Base-by-base conservation (phyloP, 768 basidiomycete genomes). In the Polyporus arcularius region DNA sequence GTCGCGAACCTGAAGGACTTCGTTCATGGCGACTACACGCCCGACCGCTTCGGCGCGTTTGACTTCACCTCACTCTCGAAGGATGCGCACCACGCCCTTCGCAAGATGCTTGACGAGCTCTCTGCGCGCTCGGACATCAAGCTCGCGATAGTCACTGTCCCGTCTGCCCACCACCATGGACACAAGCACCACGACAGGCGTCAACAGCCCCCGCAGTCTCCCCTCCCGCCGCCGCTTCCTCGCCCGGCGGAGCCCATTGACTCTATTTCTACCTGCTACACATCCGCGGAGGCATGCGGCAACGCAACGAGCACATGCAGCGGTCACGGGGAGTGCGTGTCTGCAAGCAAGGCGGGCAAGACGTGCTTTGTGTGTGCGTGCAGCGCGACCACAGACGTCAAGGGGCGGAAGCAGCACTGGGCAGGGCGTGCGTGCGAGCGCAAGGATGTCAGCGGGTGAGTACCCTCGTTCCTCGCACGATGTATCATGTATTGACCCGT, bases 381-480 rank as follows among this genome's bases (percentile, higher is more conserved):
- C 62, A 55, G 62, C 1, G 76, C 73, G 30, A 87, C 84, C 10
- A 81, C 80, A 49, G 75, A 81, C 57, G 79, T 79, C 10, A 72
- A 77, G 28, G 81, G 85, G n/a, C 80, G 85, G 70, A 84, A 80
- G 4, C 82, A 86, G 62, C 74, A 72, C 35, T 94, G 92, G 92
- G 91, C 82, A 1, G 92, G 92, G 4, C 80, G 82, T 54, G 82
- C 78, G 63, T 94, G 92, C 65, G 85, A 93, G 77, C 82, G 86
- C 64, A 86, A 85, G 73, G 92, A 94, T 68, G 75, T 94, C 50
- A 92, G 89, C 78, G 85, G 84, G 92, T 92, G 68, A 62, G 89
- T 84, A 15, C 9, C 8, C n/a, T 14, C 15, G 46, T 26, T 26
- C 41, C 10, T 6, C 15, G 47, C 15, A 26, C 52, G 45, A 58